Conservation (phyloP, 2,329 filamentous ascomycete species). For the Calonectria honghensis region DNA sequence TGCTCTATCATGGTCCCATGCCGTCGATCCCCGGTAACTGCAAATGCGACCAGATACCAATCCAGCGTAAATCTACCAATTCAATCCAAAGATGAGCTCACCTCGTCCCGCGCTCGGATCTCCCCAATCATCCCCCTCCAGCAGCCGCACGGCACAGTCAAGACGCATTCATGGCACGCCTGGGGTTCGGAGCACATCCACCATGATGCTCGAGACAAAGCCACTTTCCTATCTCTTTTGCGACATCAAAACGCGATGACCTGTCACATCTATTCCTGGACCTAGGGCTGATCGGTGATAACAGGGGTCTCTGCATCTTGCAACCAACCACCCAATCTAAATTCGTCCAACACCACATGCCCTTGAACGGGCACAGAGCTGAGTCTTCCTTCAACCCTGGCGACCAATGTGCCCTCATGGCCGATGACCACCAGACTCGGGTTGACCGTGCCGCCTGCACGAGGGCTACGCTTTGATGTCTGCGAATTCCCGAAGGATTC, state of each 20-base stretch:
- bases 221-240: constrained; percentile 6
- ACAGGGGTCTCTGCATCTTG: constrained; percentile 30
- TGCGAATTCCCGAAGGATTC: constrained; percentile 32
- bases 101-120: constrained; percentile 40
- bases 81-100: constrained; percentile 14
- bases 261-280: constrained; percentile 32
- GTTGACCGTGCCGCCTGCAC: constrained; percentile 30
- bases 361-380: constrained; percentile 19
- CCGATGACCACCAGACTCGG: constrained; percentile 22
- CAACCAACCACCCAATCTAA: constrained; percentile 33
- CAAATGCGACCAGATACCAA: constrained; percentile 14
- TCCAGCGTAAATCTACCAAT: constrained; percentile 8
- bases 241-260: constrained; percentile 30
- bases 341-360: constrained; percentile 5
- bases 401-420: constrained; percentile 18
- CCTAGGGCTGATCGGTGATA: constrained; percentile 36
- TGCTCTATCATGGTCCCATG: constrained; percentile 26
- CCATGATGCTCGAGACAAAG: constrained; percentile 39
- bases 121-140: constrained; percentile 44
- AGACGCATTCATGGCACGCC: constrained; percentile 46
- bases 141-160: constrained; percentile 39
- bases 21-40: constrained; percentile 27
- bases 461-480: constrained; percentile 27
- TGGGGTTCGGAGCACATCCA: constrained; percentile 44
- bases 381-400: constrained; percentile 30